Conservation (phyloP, 495 filamentous ascomycete species). For the Talaromyces ruber region DNA sequence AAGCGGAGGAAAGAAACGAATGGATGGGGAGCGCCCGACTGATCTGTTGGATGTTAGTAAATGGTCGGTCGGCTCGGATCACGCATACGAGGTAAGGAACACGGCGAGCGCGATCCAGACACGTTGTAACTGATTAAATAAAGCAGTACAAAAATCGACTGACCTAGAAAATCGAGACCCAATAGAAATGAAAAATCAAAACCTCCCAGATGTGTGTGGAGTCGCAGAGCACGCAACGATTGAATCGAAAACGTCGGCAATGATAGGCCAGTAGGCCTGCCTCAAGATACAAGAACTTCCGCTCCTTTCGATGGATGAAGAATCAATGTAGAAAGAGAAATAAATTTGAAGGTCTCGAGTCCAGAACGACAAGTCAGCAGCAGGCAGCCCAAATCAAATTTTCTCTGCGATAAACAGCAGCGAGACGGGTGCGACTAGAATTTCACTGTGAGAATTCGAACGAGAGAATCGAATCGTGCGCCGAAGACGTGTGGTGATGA, state of each 20-base stretch:
- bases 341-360: neutral
- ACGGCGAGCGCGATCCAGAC: neutral
- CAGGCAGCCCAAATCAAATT: neutral
- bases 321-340: neutral
- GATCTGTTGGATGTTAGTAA: neutral
- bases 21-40: neutral
- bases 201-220: neutral
- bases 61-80: neutral
- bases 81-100: neutral
- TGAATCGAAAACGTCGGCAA: neutral
- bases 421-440: neutral
- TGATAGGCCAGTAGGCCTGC: constrained; percentile 1
- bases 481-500: neutral
- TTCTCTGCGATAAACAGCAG: neutral
- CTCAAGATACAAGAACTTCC: neutral
- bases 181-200: neutral
- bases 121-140: neutral
- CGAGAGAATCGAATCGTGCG: neutral
- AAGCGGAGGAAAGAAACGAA: constrained; percentile 20
- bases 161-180: neutral
- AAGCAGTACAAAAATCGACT: neutral
- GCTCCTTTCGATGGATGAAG: neutral
- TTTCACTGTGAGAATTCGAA: neutral
- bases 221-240: neutral
- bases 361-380: neutral